Evolutionary conservation across 257 asterid genomes (phyloP).

Genomic region (Hygrophila difformis): DNA sequence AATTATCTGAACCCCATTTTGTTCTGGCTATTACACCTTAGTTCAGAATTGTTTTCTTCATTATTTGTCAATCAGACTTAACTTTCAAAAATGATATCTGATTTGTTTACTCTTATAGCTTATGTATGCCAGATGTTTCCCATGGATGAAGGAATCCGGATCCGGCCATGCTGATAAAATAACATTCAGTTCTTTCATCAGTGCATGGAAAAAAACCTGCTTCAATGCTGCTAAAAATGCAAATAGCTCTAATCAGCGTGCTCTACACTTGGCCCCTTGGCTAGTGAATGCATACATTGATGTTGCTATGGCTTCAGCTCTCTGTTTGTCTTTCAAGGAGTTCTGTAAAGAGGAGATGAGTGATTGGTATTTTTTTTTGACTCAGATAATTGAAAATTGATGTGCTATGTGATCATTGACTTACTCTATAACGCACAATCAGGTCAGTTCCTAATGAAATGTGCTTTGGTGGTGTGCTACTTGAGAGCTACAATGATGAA

Average conservation of each 20-base stretch:
- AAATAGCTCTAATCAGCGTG: constrained; percentile 74
- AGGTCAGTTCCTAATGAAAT: constrained; percentile 92
- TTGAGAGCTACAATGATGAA: constrained; percentile 81
- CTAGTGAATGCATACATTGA: constrained; percentile 73
- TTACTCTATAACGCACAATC: constrained; percentile 23
- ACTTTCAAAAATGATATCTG: constrained; percentile 16
- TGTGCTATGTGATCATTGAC: constrained; percentile 21
- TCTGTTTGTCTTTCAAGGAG: constrained; percentile 48
- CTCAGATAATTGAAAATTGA: constrained; percentile 9
- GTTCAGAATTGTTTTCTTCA: not conserved
- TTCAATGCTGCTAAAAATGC: constrained; percentile 63
- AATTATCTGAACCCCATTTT: not conserved
- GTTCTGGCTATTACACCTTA: constrained; percentile 1
- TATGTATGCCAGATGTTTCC: constrained; percentile 75
- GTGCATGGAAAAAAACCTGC: constrained; percentile 69
- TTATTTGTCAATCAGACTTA: too few species aligned
- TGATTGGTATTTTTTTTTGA: constrained; percentile 43
- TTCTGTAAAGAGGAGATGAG: constrained; percentile 27
- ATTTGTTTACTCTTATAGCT: constrained; percentile 50
- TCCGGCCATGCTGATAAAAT: constrained; percentile 36
- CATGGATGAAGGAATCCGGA: constrained; percentile 63
- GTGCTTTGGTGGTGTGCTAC: constrained; percentile 77
- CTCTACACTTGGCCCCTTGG: constrained; percentile 92
- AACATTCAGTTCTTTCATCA: constrained; percentile 52
- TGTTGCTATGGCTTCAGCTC: constrained; percentile 69